These are phyloP conservation scores for Effrenium voratum DNA, from an alignment of 73 alveolate genomes.

Conservation along the genomic window DNA sequence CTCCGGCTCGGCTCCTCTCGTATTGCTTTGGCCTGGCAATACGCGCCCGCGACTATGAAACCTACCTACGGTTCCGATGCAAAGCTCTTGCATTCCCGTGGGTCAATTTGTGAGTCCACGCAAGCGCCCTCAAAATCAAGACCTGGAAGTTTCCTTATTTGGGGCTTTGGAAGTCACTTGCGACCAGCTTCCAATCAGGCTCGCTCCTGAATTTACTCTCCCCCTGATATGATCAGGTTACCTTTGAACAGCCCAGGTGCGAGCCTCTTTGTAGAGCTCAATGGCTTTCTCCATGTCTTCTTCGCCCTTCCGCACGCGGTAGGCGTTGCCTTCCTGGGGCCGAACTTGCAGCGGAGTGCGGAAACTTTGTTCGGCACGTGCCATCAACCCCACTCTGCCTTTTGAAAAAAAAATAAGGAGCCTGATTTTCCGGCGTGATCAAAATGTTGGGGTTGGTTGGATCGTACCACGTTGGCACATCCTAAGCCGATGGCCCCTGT, in stretches of 20 bases:
- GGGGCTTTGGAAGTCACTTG: background rate
- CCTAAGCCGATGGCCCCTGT: no score
- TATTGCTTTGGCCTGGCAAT: background rate
- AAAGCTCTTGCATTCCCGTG: background rate
- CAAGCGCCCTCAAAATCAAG: background rate
- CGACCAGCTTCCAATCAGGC: background rate
- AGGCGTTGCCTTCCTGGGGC: constrained; percentile 53
- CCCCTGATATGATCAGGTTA: no score
- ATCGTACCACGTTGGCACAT: no score
- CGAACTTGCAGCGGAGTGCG: background rate
- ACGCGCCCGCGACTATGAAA: background rate
- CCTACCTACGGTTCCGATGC: background rate
- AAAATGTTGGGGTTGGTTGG: no score
- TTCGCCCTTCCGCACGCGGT: constrained; percentile 2
- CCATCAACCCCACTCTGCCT: no score
- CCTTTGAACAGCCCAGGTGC: no score
- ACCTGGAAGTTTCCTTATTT: background rate
- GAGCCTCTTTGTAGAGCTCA: constrained; percentile 36
- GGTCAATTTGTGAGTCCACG: background rate
- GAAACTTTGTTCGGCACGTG: no score
- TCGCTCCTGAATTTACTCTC: no score
- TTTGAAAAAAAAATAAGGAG: no score
- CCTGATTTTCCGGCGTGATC: no score
- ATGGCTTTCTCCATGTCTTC: constrained; percentile 13
- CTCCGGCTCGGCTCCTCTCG: no score